These are phyloP conservation scores for Auricularia sp. DNA, from an alignment of 768 basidiomycete species.

Conservation along the genomic window DNA sequence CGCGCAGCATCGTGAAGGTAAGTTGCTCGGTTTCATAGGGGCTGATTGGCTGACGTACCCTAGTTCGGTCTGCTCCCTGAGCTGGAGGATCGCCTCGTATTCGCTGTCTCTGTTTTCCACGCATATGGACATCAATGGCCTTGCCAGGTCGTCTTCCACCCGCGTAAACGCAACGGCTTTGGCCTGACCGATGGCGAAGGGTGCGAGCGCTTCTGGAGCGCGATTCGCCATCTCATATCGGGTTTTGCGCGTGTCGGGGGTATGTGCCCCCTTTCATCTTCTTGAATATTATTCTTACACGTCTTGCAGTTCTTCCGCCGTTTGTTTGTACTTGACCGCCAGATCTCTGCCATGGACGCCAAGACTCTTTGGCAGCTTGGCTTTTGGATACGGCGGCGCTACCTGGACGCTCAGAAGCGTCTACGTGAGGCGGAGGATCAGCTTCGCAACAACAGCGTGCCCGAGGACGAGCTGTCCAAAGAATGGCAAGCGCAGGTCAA, in stretches of 20 bases:
- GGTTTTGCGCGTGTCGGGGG: conserved; percentile 23
- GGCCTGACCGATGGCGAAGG: conserved; percentile 29
- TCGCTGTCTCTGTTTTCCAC: conserved; percentile 30
- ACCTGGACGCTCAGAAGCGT: neutral
- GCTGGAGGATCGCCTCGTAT: conserved; percentile 16
- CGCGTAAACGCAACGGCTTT: conserved; percentile 19
- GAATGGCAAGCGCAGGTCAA: neutral
- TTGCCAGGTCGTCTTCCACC: conserved; percentile 28
- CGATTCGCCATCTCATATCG: conserved; percentile 24
- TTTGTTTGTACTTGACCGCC: neutral
- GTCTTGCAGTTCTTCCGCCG: neutral
- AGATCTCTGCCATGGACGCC: neutral
- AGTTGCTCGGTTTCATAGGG: neutral
- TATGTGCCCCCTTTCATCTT: too few relatives aligned
- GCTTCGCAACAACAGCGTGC: neutral
- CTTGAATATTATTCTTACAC: too few relatives aligned
- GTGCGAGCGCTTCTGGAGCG: conserved; percentile 26
- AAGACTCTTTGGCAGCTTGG: neutral
- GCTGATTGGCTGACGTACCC: neutral
- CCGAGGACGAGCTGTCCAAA: too few relatives aligned
- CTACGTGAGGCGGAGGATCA: neutral
- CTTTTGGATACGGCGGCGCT: neutral
- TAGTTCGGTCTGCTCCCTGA: conserved; percentile 7
- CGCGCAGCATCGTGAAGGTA: conserved; percentile 17
- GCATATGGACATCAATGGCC: conserved; percentile 31